Evolutionary conservation across 2,329 filamentous ascomycete species (phyloP).

Genomic region (Talaromyces albobiverticillius): DNA sequence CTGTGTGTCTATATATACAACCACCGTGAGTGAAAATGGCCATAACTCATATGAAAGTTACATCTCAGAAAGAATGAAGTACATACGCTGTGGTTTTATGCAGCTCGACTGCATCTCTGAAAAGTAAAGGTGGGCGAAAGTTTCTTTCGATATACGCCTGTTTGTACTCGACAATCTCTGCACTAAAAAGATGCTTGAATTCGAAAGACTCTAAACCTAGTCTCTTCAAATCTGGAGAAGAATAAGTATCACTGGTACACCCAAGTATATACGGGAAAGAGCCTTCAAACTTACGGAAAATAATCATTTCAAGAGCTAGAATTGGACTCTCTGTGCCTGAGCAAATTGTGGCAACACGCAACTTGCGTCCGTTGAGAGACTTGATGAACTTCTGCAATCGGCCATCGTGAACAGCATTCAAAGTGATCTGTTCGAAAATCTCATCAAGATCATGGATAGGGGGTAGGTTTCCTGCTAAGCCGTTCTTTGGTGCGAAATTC

Average conservation of each 20-base stretch:
- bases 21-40: conserved; percentile 15
- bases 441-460: conserved; percentile 47
- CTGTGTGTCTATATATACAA: conserved; percentile 54
- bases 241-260: not conserved
- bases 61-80: no score
- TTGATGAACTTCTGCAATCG: conserved; percentile 34
- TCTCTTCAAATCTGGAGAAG: conserved; percentile 29
- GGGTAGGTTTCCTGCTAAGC: conserved; percentile 36
- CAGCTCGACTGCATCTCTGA: conserved; percentile 60
- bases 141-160: conserved; percentile 64
- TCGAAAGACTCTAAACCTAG: conserved; percentile 36
- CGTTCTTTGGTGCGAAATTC: conserved; percentile 17
- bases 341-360: conserved; percentile 69
- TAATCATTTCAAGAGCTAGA: conserved; percentile 60
- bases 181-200: conserved; percentile 58
- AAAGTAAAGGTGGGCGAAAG: conserved; percentile 52
- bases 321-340: conserved; percentile 76
- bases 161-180: conserved; percentile 63
- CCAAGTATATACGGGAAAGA: not conserved
- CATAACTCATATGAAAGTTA: not conserved
- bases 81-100: conserved; percentile 49
- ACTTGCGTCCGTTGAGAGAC: conserved; percentile 32
- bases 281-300: conserved; percentile 38
- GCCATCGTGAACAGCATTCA: conserved; percentile 30
- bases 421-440: conserved; percentile 51